Percentiles rank a stretch among this genome's conserved stretches.
Evolutionary conservation across 805 yeast genomes (phyloP).

Genomic region (Schwanniomyces sp.): DNA sequence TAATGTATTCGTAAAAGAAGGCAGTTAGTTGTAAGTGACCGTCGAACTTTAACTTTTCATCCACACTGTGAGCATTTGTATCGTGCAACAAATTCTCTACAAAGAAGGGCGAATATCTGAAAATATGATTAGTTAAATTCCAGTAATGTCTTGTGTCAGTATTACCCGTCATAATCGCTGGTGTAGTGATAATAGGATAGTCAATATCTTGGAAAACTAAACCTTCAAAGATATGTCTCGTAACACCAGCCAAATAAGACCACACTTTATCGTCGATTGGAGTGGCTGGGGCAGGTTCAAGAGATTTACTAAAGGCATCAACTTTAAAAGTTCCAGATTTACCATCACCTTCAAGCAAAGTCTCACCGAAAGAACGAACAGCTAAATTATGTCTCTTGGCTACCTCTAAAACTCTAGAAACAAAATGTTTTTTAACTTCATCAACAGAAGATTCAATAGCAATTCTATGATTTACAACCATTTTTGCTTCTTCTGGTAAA

Average conservation of each 20-base stretch:
- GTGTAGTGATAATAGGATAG: slow-evolving; percentile 40
- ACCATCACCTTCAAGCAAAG: slow-evolving; percentile 10
- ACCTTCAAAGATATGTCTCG: slow-evolving; percentile 63
- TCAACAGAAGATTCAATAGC: slow-evolving; percentile 28
- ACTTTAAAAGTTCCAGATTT: slow-evolving; percentile 14
- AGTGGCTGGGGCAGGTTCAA: slow-evolving; percentile 48
- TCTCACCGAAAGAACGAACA: slow-evolving; percentile 19
- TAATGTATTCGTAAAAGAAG: slow-evolving; percentile 46
- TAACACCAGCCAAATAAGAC: slow-evolving; percentile 60
- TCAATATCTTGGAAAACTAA: slow-evolving; percentile 34
- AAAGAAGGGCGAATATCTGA: slow-evolving; percentile 41
- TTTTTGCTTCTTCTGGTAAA: slow-evolving; percentile 31
- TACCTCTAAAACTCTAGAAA: slow-evolving; percentile 18
- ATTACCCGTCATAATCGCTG: slow-evolving; percentile 56
- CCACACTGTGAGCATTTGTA: slow-evolving; percentile 32
- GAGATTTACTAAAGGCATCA: slow-evolving; percentile 10
- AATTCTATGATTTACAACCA: slow-evolving; percentile 35
- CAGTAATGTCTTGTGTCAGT: slow-evolving; percentile 65
- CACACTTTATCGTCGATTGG: slow-evolving; percentile 47
- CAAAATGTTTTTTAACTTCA: slow-evolving; percentile 20
- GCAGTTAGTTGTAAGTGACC: slow-evolving; percentile 35
- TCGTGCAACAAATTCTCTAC: slow-evolving; percentile 15
- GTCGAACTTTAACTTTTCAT: slow-evolving; percentile 30
- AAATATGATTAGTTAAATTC: slow-evolving; percentile 54
- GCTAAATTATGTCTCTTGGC: slow-evolving; percentile 29